Evolutionary conservation across 2,329 filamentous ascomycete genomes (phyloP), one percentile per base, ranked within the genome.

Genomic region (Xylariaceae sp.): DNA sequence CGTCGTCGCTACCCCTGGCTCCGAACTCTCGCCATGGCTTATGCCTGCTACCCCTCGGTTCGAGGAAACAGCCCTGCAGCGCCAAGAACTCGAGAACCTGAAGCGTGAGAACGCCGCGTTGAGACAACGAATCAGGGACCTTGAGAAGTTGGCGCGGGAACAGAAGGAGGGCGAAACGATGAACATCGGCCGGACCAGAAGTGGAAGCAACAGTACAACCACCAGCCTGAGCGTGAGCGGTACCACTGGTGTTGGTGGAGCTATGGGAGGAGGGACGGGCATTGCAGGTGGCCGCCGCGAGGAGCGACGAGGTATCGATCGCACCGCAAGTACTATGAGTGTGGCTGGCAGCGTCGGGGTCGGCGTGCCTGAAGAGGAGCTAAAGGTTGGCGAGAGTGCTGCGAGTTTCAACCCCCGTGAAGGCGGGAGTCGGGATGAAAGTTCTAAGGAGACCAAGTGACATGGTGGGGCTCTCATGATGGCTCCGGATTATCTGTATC

Each of bases 81-180:
- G 78, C 4, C 66, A 70, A 26, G 79, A 83, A 54, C 63, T 83
- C 0, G 79, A 83, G 16, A 62, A 52, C 4, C 74, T 76, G 27
- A 82, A 80, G 61, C 67, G 70, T 32, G 80, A 84, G 60, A 83
- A 84, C 43, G 79, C 83, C 36, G 57, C 60, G 0, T 60, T 84
- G 31, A 80, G 78, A 64, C 66, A 70, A 38, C 69, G 74, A 11
- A 73, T 84, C 41, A 69, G 76, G 31, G 79, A 83, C 30, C 60
- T 84, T 9, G 80, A 84, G 61, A 66, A 69, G 26, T 61, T 68
- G 46, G 62, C 81, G 6, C 64, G 69, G 5, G 70, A 74, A 33
- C 60, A 68, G 9, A 62, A 68, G 23, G 60, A 66, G 26, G 70
- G 70, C 48, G 71, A 74, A 27, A 23, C 46, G 2, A n/a, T n/a